A percentile compares a stretch with the other conserved stretches of the same genome.
These are phyloP conservation scores for Stellera chamaejasme DNA, from an alignment of 345 rosid genomes.

Conservation along the genomic window DNA sequence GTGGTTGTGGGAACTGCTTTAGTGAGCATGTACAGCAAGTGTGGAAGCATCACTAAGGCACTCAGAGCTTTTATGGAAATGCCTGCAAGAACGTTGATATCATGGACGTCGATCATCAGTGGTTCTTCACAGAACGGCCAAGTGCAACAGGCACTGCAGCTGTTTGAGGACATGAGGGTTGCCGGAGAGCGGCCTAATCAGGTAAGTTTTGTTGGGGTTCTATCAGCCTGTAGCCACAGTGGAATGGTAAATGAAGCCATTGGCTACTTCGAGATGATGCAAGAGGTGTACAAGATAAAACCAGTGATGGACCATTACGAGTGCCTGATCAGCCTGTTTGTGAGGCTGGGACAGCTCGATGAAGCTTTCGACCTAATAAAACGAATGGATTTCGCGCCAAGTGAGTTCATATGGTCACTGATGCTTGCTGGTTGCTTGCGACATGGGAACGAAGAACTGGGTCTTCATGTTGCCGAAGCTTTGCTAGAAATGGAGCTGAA, in stretches of 20 bases:
- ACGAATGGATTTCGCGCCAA: constrained; percentile 34
- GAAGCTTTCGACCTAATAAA: constrained; percentile 40
- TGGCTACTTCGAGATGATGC: constrained; percentile 39
- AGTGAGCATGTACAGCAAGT: constrained; percentile 47
- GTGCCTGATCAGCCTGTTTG: constrained; percentile 44
- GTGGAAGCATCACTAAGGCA: constrained; percentile 44
- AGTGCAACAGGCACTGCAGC: constrained; percentile 37
- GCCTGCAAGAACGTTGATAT: constrained; percentile 41
- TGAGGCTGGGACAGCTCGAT: constrained; percentile 30
- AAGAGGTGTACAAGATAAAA: constrained; percentile 30
- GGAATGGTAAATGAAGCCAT: constrained; percentile 49
- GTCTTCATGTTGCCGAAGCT: constrained; percentile 36
- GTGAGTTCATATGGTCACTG: constrained; percentile 29
- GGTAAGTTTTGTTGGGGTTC: constrained; percentile 49
- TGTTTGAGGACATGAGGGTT: constrained; percentile 52
- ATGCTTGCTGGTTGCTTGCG: constrained; percentile 40
- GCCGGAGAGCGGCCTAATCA: constrained; percentile 45
- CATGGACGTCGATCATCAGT: constrained; percentile 54
- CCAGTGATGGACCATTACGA: constrained; percentile 43
- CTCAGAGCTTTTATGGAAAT: constrained; percentile 43
- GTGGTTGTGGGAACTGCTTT: constrained; percentile 46
- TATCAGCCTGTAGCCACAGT: constrained; percentile 46
- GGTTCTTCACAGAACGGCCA: constrained; percentile 37
- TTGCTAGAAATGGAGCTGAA: constrained; percentile 36
- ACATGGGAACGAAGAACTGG: constrained; percentile 31